These are phyloP conservation scores for Sanghuangporus sanghuang DNA, from an alignment of 1,284 basidiomycete genomes.

Conservation along the genomic window DNA sequence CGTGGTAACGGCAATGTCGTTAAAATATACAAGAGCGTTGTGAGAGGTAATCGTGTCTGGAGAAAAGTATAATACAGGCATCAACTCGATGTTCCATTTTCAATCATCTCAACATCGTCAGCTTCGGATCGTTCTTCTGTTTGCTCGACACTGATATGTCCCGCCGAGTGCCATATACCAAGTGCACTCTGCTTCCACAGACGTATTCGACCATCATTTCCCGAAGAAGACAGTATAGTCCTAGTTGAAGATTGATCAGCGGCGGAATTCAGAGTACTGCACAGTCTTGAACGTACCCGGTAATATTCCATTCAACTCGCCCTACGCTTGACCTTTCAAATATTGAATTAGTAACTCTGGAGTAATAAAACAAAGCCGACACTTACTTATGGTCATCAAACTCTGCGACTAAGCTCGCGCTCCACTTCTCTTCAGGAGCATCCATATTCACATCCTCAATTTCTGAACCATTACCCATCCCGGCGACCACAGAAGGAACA, in stretches of 20 bases:
- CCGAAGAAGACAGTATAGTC: conserved; percentile 82
- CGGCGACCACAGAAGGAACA: conserved; percentile 28
- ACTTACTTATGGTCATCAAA: conserved; percentile 78
- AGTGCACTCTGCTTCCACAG: conserved; percentile 83
- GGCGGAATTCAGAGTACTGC: background rate
- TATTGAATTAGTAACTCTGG: conserved; percentile 14
- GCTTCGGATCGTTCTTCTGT: conserved; percentile 41
- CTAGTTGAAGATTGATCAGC: conserved; percentile 37
- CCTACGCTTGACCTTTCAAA: conserved; percentile 42
- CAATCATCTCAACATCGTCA: conserved; percentile 34
- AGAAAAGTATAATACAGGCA: background rate
- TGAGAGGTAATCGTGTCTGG: background rate
- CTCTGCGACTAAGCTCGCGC: conserved; percentile 70
- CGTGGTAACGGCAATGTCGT: no score
- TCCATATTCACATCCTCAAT: conserved; percentile 35
- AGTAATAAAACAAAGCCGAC: background rate
- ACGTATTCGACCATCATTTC: conserved; percentile 84
- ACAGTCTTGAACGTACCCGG: conserved; percentile 48
- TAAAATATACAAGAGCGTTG: background rate
- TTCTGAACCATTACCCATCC: conserved; percentile 26
- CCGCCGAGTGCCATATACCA: conserved; percentile 72
- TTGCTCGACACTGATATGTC: conserved; percentile 73
- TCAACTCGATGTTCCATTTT: conserved; percentile 16
- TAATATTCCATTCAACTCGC: conserved; percentile 84
- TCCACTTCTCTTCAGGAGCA: conserved; percentile 57